Evolutionary conservation across 371 early-diverging fungal genomes (phyloP).

Genomic region (Circinella umbellata): DNA sequence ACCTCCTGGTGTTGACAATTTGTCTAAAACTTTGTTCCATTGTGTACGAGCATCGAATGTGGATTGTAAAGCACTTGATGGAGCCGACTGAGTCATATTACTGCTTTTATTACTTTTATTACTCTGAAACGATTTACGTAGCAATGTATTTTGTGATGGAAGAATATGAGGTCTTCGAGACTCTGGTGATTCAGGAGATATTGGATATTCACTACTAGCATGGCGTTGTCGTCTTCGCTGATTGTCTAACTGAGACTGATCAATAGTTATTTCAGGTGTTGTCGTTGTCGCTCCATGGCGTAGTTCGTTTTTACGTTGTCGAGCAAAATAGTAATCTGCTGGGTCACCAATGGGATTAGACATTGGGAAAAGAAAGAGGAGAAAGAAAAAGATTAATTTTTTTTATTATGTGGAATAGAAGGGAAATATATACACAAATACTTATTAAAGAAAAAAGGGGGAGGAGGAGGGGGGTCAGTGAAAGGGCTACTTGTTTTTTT

Average conservation of each 20-base stretch:
- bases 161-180: neutral
- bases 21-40: neutral
- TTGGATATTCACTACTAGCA: neutral
- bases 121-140: neutral
- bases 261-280: slow-evolving; percentile 9
- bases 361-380: slow-evolving; percentile 16
- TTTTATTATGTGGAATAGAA: too few species aligned
- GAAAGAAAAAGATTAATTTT: neutral
- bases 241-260: slow-evolving; percentile 1
- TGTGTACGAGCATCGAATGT: neutral
- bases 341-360: slow-evolving; percentile 45
- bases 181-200: slow-evolving; percentile 1
- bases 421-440: too few species aligned
- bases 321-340: slow-evolving; percentile 31
- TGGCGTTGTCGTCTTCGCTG: neutral
- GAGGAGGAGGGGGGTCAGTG: too few species aligned
- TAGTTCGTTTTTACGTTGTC: neutral
- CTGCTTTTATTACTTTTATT: neutral
- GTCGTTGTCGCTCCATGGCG: neutral
- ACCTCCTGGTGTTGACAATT: neutral
- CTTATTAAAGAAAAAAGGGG: too few species aligned
- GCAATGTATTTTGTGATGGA: neutral
- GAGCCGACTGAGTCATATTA: too few species aligned
- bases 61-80: neutral
- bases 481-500: too few species aligned